Percentiles rank a stretch among this genome's conserved stretches.
These are phyloP conservation scores for Antitrichia curtipendula DNA, from an alignment of 225 moss, liverwort and hornwort genomes.

Conservation along the genomic window DNA sequence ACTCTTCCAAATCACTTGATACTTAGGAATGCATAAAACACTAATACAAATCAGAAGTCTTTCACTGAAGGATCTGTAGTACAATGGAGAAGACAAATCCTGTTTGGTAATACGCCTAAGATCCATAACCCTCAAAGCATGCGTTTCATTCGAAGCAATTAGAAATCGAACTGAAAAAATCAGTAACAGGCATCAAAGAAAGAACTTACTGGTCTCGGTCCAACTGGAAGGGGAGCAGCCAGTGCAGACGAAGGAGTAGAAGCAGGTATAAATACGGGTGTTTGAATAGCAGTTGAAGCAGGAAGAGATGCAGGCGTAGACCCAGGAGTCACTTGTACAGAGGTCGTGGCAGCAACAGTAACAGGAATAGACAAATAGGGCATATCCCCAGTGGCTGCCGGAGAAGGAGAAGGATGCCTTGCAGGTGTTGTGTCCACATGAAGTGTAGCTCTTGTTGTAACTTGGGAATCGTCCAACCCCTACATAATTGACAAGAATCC, in stretches of 20 bases:
- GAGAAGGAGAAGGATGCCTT: slow-evolving; percentile 43
- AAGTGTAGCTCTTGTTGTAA: slow-evolving; percentile 35
- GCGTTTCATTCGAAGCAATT: not conserved
- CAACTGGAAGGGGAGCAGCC: slow-evolving; percentile 32
- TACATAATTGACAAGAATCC: slow-evolving; percentile 2
- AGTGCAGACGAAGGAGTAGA: slow-evolving; percentile 14
- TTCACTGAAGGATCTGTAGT: not conserved
- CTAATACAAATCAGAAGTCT: not conserved
- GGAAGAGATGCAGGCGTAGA: slow-evolving; percentile 17
- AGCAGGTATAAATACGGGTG: slow-evolving; percentile 7
- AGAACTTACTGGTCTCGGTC: slow-evolving; percentile 62
- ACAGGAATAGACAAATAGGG: slow-evolving; percentile 34
- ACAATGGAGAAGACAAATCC: not conserved
- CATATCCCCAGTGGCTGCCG: slow-evolving; percentile 18
- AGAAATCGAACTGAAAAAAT: not conserved
- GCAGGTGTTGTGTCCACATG: slow-evolving; percentile 45
- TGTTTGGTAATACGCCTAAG: not conserved
- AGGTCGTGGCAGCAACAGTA: slow-evolving; percentile 21
- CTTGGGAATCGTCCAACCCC: slow-evolving; percentile 63
- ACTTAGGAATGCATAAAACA: not conserved
- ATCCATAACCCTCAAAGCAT: not conserved
- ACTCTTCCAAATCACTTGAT: not conserved
- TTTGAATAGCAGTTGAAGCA: slow-evolving; percentile 7
- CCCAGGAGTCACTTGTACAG: slow-evolving; percentile 21
- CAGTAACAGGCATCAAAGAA: not conserved